Evolutionary conservation across 257 asterid species (phyloP).

Genomic region (Salvia miltiorrhiza): DNA sequence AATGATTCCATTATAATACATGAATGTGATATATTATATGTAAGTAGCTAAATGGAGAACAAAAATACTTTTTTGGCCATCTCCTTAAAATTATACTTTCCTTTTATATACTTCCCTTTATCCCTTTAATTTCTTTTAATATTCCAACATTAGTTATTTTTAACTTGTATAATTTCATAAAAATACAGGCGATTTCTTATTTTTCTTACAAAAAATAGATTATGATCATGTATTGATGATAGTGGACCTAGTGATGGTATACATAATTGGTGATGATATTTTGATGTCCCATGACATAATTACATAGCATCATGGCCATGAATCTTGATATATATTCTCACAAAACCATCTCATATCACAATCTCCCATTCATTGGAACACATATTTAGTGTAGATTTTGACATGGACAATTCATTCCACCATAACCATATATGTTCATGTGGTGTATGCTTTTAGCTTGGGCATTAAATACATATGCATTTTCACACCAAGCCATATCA

Average conservation of each 20-base stretch:
- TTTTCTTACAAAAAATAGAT: background rate
- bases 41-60: no score
- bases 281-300: background rate
- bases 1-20: no score
- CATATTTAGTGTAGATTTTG: conserved; percentile 10
- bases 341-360: background rate
- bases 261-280: conserved; percentile 4
- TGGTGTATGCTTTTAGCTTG: background rate
- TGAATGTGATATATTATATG: no score
- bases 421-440: background rate
- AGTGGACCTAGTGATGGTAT: conserved; percentile 20
- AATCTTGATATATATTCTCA: background rate
- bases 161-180: no score
- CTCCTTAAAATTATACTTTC: no score
- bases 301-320: conserved; percentile 8
- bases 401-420: conserved; percentile 13
- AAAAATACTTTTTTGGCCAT: no score
- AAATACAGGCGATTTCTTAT: no score
- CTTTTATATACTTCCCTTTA: no score
- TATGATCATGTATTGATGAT: background rate
- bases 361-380: conserved; percentile 14
- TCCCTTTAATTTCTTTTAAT: no score
- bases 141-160: no score
- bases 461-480: no score
- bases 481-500: no score